Base-by-base conservation (phyloP, 352 stramenopile genomes). In the Pythium monospermum region DNA sequence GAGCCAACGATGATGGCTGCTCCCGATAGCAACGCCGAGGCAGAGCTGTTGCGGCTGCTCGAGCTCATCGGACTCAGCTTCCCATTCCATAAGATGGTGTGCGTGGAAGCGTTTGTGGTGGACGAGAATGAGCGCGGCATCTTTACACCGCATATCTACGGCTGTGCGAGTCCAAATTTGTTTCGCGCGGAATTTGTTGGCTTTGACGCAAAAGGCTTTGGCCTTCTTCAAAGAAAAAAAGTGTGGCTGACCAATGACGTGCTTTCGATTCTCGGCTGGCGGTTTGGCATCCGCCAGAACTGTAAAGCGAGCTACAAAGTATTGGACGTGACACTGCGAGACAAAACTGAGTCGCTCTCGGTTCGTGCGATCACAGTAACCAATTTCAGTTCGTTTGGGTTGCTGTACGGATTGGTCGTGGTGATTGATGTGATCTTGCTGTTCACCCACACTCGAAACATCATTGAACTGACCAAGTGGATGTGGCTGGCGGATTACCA, bases 351-450 rank as follows among this genome's bases (percentile, higher is more conserved):
- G 11, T 53, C 52, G 12, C 31, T 46, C 30, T 38, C 42, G n/a
- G 28, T 53, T 12, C 33, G 28, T 5, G 19, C 22, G 4, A 30
- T 7, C 11, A 48, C 49, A 11, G 25, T 38, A 7, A 41, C 26
- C 15, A 61, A 61, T 31, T 61, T 61, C 44, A 53, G 45, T 25
- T 53, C 44, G n/a, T 30, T 43, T 12, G 53, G 53, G 10, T 22
- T 49, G n/a, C 44, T 61, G 15, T 54, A 49, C 45, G 44, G n/a
- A 16, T 21, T 54, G 18, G 31, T 61, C 6, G 42, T 61, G 21
- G 7, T 49, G 4, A 49, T 61, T 15, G 53, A 61, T 35, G 6
- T 48, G 18, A 12, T 61, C 18, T 30, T 61, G 2, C 22, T 61
- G 4, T n/a, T 49, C 22, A 38, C 45, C 0, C 46, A 53, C 16